Base-by-base conservation (phyloP, 2,329 filamentous ascomycete species). In the Sclerotinia borealis region DNA sequence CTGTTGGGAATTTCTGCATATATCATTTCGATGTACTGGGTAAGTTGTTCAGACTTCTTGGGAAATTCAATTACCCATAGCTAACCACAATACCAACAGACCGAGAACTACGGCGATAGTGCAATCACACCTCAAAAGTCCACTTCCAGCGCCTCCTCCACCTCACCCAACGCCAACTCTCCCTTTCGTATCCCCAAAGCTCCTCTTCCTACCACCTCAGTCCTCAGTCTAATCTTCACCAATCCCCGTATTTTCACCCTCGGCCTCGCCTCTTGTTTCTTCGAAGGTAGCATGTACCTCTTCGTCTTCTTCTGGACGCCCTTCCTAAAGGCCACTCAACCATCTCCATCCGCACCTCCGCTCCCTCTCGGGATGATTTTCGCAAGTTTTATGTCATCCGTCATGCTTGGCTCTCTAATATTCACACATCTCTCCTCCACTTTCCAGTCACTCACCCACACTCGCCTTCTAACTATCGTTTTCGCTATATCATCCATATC, bases 231-330 rank as follows among this genome's bases (percentile, higher is more conserved):
- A 4, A 65, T 72, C 50, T 61, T 74, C 54, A 71, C 71, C 68
- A 79, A 83, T 68, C 78, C 77, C 47, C 77, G 79, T 3, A 79
- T 86, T 59, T 70, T 83, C 22, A 77, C 80, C 2, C 75, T 87
- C 5, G 79, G 77, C 2, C 72, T 85, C 48, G 78, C 80, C 3
- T 81, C 82, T 4, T 84, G 79, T 64, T 79, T 84, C 70, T 85
- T 86, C 68, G 85, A 87, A 73, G 83, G 83, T 25, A 79, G 82
- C 34, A 83, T 86, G 77, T 86, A 86, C 69, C 77, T 87, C 13
- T 86, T 86, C 69, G 81, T 87, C 63, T 86, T 85, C 72, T 85
- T 85, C 75, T 86, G 84, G 80, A 81, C 83, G 0, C 80, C 82
- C 1, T 79, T 82, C 3, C 74, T 87, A n/a, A 80, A 77, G 65